Conservation (phyloP, 768 basidiomycete genomes). For the Tephrocybe sp. region DNA sequence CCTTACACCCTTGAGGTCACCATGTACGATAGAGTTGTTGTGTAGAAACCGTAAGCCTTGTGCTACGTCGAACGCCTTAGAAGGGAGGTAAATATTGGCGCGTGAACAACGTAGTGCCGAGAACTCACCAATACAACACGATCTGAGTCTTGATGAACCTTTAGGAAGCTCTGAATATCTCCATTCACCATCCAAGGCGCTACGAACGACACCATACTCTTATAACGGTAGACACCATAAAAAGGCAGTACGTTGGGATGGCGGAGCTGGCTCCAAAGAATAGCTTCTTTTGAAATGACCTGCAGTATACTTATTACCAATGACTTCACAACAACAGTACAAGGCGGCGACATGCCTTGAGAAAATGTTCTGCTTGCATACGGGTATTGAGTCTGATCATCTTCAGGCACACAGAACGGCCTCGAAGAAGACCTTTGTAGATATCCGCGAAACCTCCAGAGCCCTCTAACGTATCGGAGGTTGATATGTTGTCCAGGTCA, state of each 20-base stretch:
- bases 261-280: background rate
- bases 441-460: conserved; percentile 4
- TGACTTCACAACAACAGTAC: too few species aligned
- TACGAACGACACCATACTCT: background rate
- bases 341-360: background rate
- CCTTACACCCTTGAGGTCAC: conserved; percentile 3
- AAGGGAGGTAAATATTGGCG: background rate
- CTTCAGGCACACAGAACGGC: background rate
- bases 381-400: background rate
- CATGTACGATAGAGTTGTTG: background rate
- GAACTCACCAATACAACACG: background rate
- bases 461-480: background rate
- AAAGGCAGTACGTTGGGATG: conserved; percentile 4
- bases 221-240: conserved; percentile 1
- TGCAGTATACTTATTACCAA: background rate
- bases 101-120: background rate
- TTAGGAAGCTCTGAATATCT: background rate
- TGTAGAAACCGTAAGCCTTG: background rate
- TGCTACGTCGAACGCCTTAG: conserved; percentile 2
- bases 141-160: background rate
- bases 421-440: background rate
- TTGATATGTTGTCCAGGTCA: background rate
- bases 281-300: background rate
- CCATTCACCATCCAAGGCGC: conserved; percentile 7
- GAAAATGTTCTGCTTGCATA: background rate